Conservation (phyloP, 768 basidiomycete species). For the Auricularia cornea region DNA sequence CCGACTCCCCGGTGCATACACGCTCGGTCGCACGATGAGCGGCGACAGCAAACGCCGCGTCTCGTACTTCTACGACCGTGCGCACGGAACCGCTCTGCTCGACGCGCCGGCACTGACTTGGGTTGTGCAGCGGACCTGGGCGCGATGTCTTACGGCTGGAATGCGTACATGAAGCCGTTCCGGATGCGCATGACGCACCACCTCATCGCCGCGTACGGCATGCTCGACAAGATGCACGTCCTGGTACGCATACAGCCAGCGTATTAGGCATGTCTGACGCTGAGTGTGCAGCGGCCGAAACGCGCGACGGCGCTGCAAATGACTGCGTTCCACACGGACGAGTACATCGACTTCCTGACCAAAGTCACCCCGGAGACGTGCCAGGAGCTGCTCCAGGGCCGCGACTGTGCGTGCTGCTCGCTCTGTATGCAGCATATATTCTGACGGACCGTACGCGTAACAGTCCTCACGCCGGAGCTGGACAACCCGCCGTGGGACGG, state of each 20-base stretch:
- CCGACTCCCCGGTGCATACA: no score
- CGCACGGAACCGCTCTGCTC: constrained; percentile 10
- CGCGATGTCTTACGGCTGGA: constrained; percentile 29
- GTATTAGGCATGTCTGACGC: neutral
- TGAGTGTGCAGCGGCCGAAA: constrained; percentile 23
- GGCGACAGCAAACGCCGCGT: constrained; percentile 42
- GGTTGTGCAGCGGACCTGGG: constrained; percentile 21
- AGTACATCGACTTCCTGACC: constrained; percentile 39
- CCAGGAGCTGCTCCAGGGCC: constrained; percentile 30
- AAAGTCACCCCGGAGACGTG: constrained; percentile 36
- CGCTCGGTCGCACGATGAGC: no score
- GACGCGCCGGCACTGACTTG: neutral
- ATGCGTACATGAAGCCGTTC: constrained; percentile 39
- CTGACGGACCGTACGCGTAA: neutral
- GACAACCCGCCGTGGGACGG: constrained; percentile 44
- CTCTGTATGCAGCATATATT: neutral
- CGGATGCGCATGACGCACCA: constrained; percentile 42
- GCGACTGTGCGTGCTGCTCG: neutral
- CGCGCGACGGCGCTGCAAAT: constrained; percentile 33
- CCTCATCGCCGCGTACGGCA: constrained; percentile 35
- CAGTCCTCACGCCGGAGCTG: constrained; percentile 33
- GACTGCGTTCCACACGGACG: constrained; percentile 42
- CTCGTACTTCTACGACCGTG: constrained; percentile 74
- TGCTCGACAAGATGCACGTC: constrained; percentile 36
- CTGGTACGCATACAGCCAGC: constrained; percentile 20